A percentile compares a stretch with the other conserved stretches of the same genome.
Evolutionary conservation across 2,329 filamentous ascomycete species (phyloP).

Genomic region (Aspergillus tubingensis): DNA sequence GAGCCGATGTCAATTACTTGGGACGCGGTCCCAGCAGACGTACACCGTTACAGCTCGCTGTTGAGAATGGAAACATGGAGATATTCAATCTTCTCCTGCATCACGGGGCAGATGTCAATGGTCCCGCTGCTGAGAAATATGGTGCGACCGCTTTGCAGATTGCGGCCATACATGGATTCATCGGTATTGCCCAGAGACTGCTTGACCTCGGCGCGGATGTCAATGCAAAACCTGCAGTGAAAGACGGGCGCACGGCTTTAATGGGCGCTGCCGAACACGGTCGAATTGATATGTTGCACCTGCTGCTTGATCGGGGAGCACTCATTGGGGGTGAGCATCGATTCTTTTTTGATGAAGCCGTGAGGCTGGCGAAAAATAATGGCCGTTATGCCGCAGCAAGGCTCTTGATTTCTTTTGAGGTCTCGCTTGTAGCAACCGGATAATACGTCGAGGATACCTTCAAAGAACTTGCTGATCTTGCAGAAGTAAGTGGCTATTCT

Average conservation of each 20-base stretch:
- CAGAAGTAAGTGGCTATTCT: too few species aligned
- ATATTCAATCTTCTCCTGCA: slow-evolving; percentile 17
- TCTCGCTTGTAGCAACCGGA: too few species aligned
- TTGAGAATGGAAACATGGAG: slow-evolving; percentile 20
- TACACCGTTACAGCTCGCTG: slow-evolving; percentile 19
- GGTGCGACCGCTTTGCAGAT: slow-evolving; percentile 32
- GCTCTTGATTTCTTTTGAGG: slow-evolving; percentile 11
- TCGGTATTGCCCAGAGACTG: slow-evolving; percentile 24
- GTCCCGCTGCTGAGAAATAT: neutral
- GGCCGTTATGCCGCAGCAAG: slow-evolving; percentile 20
- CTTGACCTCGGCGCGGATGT: slow-evolving; percentile 24
- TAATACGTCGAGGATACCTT: too few species aligned
- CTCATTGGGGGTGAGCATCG: slow-evolving; percentile 12
- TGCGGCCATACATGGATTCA: slow-evolving; percentile 27
- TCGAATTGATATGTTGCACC: slow-evolving; percentile 31
- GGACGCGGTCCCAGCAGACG: neutral
- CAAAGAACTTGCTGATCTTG: rapidly evolving
- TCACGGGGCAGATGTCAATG: slow-evolving; percentile 17
- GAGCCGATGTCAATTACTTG: slow-evolving; percentile 17
- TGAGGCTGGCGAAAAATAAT: slow-evolving; percentile 18
- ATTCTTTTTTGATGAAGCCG: slow-evolving; percentile 15
- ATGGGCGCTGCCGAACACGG: slow-evolving; percentile 32
- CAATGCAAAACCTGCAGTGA: slow-evolving; percentile 19
- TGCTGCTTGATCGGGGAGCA: slow-evolving; percentile 29
- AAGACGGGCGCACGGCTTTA: slow-evolving; percentile 29